A percentile compares a stretch with the other conserved stretches of the same genome.
phyloP scores from a whole-genome alignment of 139 green algal genomes.

The Tetradesmus lagerheimii region DNA sequence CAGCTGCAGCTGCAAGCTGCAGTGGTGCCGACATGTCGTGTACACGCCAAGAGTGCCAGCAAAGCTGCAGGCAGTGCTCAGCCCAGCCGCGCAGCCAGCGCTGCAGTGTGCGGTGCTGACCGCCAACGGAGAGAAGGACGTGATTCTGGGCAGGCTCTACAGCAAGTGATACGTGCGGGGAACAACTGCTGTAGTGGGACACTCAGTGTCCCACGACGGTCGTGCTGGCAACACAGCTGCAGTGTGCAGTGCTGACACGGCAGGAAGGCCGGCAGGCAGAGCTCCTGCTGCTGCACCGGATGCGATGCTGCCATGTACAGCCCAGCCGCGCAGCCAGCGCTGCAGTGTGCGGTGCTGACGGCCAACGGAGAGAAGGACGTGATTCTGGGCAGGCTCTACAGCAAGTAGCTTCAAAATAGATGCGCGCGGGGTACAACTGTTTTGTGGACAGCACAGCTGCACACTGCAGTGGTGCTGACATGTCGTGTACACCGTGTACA shows the following conservation, averaged over 20 bases:
- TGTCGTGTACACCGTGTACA: constrained; percentile 24
- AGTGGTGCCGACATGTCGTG: not conserved
- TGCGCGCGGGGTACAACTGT: too few species aligned
- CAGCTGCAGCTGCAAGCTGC: not conserved
- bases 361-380: constrained; percentile 62
- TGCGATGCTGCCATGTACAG: too few species aligned
- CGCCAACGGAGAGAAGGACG: constrained; percentile 57
- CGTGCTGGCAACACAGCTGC: too few species aligned
- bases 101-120: constrained; percentile 58
- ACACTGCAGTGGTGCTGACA: constrained; percentile 12
- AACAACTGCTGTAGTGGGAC: too few species aligned
- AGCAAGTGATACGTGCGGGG: not conserved
- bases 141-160: constrained; percentile 55
- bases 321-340: not conserved
- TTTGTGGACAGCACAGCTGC: too few species aligned
- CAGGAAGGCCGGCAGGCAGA: too few species aligned
- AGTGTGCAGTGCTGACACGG: too few species aligned
- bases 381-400: constrained; percentile 49
- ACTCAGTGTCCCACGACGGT: too few species aligned
- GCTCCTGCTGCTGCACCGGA: too few species aligned
- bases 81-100: not conserved
- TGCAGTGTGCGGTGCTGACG: constrained; percentile 57
- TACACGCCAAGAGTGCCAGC: constrained; percentile 67
- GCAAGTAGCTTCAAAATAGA: too few species aligned
- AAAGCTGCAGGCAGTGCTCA: constrained; percentile 53